Evolutionary conservation across 257 asterid genomes (phyloP), one percentile per base, ranked within the genome.

Genomic region (Parsonsia alboflavescens): DNA sequence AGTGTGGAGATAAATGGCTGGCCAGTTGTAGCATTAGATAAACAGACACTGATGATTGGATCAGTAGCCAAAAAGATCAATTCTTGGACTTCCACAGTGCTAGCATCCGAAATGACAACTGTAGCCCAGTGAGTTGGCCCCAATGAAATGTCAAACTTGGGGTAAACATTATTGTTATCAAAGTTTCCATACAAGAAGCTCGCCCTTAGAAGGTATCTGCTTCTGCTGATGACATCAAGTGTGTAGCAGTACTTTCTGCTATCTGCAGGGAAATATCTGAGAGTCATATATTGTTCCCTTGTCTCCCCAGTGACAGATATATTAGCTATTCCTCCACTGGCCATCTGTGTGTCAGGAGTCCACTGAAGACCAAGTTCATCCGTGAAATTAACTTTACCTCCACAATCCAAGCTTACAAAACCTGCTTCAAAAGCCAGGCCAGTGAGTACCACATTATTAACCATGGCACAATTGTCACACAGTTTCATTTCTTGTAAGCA

Each of bases 11-110:
- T 90, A 79, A 95, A 95, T 39, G 97, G 98, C 84, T 71, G 89
- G 68, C 98, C 98, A 2, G 97, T 95, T n/a, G 98, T 89, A 61
- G 99, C 99, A 84, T 95, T 95, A 44, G 99, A 95, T 84, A 95
- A 85, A 71, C 99, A 95, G 77, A 95, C 76, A 69, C 96, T 89
- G 76, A 92, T 70, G 28, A 89, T 81, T n/a, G 96, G 87, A 66
- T 84, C 96, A 10, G 87, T 82, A 61, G 99, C 98, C 49, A 95
- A 86, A 88, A 90, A 92, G 85, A 95, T 95, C 53, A 92, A 73
- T 88, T 95, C 99, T 79, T 87, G 88, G 63, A 75, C 77, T 84
- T 95, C 98, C 50, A 87, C 84, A 12, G 86, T 88, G 80, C 67
- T 82, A 72, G 98, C 97, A 84, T 95, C 98, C 0, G 95, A 89